phyloP scores from a whole-genome alignment of 306 rosid species.

The Datisca glomerata region DNA sequence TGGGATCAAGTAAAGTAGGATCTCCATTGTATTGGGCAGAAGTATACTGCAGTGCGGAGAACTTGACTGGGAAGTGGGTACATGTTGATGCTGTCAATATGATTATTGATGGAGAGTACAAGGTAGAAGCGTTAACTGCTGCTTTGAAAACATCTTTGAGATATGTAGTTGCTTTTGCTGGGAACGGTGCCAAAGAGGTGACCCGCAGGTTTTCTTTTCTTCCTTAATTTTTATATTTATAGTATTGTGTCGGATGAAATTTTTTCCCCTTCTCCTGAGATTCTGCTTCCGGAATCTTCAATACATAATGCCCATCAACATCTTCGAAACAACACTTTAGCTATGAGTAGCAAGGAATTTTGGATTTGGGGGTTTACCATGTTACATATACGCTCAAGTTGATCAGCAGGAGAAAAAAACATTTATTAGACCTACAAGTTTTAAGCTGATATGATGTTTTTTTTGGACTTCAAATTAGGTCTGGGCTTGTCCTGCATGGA shows the following conservation, averaged over 20 bases:
- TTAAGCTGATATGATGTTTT: too few relatives aligned
- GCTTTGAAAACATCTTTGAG: slow-evolving; percentile 80
- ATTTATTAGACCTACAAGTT: too few relatives aligned
- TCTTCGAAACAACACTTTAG: too few relatives aligned
- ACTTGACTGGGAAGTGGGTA: slow-evolving; percentile 92
- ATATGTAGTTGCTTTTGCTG: slow-evolving; percentile 91
- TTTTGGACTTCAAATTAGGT: too few relatives aligned
- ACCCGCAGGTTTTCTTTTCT: slow-evolving; percentile 68
- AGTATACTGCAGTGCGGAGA: slow-evolving; percentile 78
- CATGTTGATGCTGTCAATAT: slow-evolving; percentile 76
- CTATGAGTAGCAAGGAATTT: too few relatives aligned
- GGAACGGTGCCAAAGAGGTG: slow-evolving; percentile 94
- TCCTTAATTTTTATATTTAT: slow-evolving; percentile 5
- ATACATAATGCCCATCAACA: too few relatives aligned
- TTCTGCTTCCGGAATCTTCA: too few relatives aligned
- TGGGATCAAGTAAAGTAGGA: slow-evolving; percentile 75
- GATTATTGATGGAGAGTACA: slow-evolving; percentile 76
- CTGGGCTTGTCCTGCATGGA: too few relatives aligned
- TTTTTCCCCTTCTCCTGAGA: neutral
- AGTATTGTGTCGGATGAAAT: neutral
- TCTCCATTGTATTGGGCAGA: slow-evolving; percentile 93
- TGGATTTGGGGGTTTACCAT: too few relatives aligned
- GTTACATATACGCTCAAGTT: too few relatives aligned
- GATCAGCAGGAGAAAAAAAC: too few relatives aligned
- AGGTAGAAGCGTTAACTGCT: slow-evolving; percentile 75